Conservation (phyloP, 2,329 filamentous ascomycete genomes). For the Penicillium griseofulvum region DNA sequence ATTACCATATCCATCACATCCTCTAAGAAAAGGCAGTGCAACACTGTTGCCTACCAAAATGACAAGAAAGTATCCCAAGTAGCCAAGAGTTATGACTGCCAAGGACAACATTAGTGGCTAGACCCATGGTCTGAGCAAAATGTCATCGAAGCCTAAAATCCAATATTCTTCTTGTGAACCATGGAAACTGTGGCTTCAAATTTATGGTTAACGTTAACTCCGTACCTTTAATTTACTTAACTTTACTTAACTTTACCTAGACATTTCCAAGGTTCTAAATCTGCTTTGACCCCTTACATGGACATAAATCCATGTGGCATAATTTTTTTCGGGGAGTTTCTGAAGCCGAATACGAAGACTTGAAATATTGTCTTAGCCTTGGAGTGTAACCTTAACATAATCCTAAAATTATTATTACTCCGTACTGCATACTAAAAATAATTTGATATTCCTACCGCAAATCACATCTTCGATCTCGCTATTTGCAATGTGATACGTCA, state of each 20-base stretch:
- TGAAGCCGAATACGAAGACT: constrained; percentile 18
- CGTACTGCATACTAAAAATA: not conserved
- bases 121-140: not conserved
- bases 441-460: not conserved
- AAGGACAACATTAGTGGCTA: constrained; percentile 13
- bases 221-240: constrained; percentile 6
- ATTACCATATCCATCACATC: not conserved
- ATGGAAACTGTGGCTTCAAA: constrained; percentile 10
- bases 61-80: no score
- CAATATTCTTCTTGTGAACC: constrained; percentile 11
- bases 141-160: constrained; percentile 25
- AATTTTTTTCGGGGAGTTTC: constrained; percentile 16
- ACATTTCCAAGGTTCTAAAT: constrained; percentile 1
- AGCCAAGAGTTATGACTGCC: constrained; percentile 14
- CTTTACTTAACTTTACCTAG: constrained; percentile 1
- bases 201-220: constrained; percentile 7
- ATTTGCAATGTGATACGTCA: constrained; percentile 20
- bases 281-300: constrained; percentile 8
- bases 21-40: not conserved
- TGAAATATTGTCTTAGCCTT: not conserved
- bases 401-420: not conserved
- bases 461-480: constrained; percentile 3
- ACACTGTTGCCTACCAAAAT: constrained; percentile 10
- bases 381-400: not conserved
- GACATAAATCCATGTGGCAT: constrained; percentile 21